A percentile compares a stretch with the other conserved stretches of the same genome.
Evolutionary conservation across 1,139 yeast genomes (phyloP).

Genomic region (Geotrichum phurueaensis): DNA sequence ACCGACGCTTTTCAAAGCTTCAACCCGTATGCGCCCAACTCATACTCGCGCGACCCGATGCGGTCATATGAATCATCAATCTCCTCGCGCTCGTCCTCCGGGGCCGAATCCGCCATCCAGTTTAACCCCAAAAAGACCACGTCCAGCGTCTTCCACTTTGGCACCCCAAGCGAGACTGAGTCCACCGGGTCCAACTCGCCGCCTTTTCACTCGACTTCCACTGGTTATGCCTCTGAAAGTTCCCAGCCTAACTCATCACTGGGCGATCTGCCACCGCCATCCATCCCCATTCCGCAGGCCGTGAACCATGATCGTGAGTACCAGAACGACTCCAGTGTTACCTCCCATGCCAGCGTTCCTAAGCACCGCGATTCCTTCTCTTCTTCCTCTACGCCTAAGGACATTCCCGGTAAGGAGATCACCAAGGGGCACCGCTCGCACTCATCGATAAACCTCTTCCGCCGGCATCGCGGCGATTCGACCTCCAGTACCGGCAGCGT

Average conservation of each 20-base stretch:
- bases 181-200: neutral
- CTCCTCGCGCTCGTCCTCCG: conserved; percentile 7
- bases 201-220: neutral
- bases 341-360: neutral
- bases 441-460: conserved; percentile 27
- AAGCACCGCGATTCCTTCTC: neutral
- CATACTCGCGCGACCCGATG: neutral
- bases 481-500: conserved; percentile 10
- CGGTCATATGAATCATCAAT: conserved; percentile 9
- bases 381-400: conserved; percentile 3
- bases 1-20: neutral
- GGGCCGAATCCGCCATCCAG: conserved; percentile 7
- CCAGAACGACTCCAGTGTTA: neutral
- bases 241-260: conserved; percentile 3
- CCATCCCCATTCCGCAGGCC: conserved; percentile 12
- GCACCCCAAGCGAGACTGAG: conserved; percentile 6
- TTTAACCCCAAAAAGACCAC: conserved; percentile 2
- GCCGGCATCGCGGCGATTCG: conserved; percentile 27
- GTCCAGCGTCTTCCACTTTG: conserved; percentile 5
- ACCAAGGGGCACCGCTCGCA: conserved; percentile 25
- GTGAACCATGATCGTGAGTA: conserved; percentile 12
- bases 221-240: neutral
- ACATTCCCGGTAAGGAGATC: conserved; percentile 5
- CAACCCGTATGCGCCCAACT: neutral
- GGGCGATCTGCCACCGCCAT: conserved; percentile 1